Evolutionary conservation across 1,139 yeast species (phyloP), one percentile per base, ranked within the genome.

Genomic region (Taphrina betulina): DNA sequence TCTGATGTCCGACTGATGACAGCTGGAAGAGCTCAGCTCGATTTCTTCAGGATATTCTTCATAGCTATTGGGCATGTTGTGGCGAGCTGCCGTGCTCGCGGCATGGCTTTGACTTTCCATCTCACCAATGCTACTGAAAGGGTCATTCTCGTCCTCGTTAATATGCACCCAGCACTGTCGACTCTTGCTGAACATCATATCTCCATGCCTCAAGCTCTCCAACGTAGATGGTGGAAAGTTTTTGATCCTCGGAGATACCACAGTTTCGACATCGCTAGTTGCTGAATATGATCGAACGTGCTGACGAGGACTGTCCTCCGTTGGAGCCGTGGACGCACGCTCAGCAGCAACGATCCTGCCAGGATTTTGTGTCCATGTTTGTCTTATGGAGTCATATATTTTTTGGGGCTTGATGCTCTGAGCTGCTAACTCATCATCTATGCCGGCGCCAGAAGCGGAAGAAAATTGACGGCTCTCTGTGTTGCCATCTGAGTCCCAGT

Each of bases 161-260:
- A 37, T 26, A 17, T 48, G 43, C 38, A 35, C 20, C 54, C 54
- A 50, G 17, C 37, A 41, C n/a, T 28, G 40, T 10, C 40, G 23
- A 17, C 41, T 50, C 10, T 38, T 17, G 19, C 41, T 40, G 46
- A 38, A 40, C 12, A 50, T 42, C 54, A 50, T 50, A 29, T 50
- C 40, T 2, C 54, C 54, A 24, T 50, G 44, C 2, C 54, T 38
- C 31, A 50, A 8, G 2, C 46, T 50, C 41, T 38, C 31, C 33
- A 38, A 19, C 5, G 54, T 40, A 16, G 35, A 20, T n/a, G 54
- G 54, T 24, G 54, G 54, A 16, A 50, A 38, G 26, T 50, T 50
- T 40, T 38, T 41, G 26, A 38, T 16, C 14, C 20, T n/a, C 12
- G 46, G 54, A 1, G 48, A 29, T 19, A 3, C 10, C 16, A 12